These are phyloP conservation scores for Trifolium fragiferum DNA, from an alignment of 306 rosid species.

Conservation along the genomic window DNA sequence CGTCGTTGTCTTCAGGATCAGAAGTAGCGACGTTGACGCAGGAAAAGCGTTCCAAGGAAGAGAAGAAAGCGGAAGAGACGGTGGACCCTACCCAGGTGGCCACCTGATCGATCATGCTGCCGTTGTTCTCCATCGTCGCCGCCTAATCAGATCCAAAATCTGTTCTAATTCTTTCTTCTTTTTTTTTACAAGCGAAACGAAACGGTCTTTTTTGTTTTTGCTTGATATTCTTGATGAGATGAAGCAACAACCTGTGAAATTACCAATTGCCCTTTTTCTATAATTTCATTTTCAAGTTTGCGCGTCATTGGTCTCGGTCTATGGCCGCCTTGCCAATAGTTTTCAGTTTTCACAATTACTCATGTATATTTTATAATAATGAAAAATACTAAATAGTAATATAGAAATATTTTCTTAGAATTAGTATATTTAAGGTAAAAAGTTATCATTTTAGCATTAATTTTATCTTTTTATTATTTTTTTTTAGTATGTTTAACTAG, in stretches of 20 bases:
- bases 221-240: neutral
- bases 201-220: neutral
- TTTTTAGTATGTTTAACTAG: too few relatives aligned
- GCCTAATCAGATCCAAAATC: slow-evolving; percentile 39
- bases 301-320: too few relatives aligned
- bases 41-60: slow-evolving; percentile 80
- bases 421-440: too few relatives aligned
- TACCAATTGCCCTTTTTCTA: slow-evolving; percentile 29
- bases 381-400: too few relatives aligned
- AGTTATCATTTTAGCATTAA: too few relatives aligned
- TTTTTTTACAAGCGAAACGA: neutral
- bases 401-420: too few relatives aligned
- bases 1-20: slow-evolving; percentile 59
- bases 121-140: slow-evolving; percentile 53
- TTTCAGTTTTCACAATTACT: too few relatives aligned
- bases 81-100: slow-evolving; percentile 75
- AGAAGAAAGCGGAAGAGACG: slow-evolving; percentile 78
- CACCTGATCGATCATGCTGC: slow-evolving; percentile 62
- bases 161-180: neutral
- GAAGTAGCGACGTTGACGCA: slow-evolving; percentile 81
- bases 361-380: too few relatives aligned
- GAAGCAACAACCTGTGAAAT: neutral
- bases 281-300: too few relatives aligned
- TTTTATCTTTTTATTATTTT: too few relatives aligned
- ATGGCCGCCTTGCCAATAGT: too few relatives aligned